Evolutionary conservation across 2,329 filamentous ascomycete species (phyloP).

Genomic region (Aureobasidium pullulans): DNA sequence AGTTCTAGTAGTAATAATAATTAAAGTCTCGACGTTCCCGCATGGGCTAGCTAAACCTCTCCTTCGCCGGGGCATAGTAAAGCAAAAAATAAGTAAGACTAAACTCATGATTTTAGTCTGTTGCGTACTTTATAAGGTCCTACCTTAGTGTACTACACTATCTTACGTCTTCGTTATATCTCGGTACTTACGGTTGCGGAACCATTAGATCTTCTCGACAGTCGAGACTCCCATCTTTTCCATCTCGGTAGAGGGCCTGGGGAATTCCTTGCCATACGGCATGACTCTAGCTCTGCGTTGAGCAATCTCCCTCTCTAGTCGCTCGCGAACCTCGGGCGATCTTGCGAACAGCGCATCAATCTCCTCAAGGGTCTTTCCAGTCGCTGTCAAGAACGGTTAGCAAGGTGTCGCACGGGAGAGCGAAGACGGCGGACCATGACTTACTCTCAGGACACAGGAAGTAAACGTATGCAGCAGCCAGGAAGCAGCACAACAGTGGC

Average conservation of each 20-base stretch:
- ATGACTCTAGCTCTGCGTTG: background rate
- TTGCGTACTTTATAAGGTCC: too few species aligned
- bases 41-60: too few species aligned
- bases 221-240: background rate
- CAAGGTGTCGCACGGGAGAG: background rate
- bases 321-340: slow-evolving; percentile 8
- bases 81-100: too few species aligned
- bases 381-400: slow-evolving; percentile 1
- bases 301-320: background rate
- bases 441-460: slow-evolving; percentile 22
- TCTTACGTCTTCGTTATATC: too few species aligned
- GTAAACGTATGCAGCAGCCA: slow-evolving; percentile 22
- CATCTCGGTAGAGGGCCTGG: background rate
- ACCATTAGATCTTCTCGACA: background rate
- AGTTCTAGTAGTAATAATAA: too few species aligned
- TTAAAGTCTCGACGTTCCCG: too few species aligned
- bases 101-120: too few species aligned
- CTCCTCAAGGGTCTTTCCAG: slow-evolving; percentile 18
- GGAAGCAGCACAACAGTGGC: slow-evolving; percentile 28
- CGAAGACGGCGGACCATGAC: background rate
- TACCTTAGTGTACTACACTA: too few species aligned
- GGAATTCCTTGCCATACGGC: background rate
- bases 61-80: too few species aligned
- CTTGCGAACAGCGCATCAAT: slow-evolving; percentile 19
- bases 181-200: too few species aligned